phyloP scores from a whole-genome alignment of 78 protist species.

The Dictyostelium discoideum region dicty_2.7 NC_007091.3:562001-562500 shows the following conservation, averaged over 20 bases:
- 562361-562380: background rate
- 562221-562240: background rate
- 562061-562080: background rate
- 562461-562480: background rate
- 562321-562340: background rate
- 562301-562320: constrained; percentile 2
- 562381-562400: background rate
- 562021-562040: background rate
- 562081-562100: background rate
- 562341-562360: background rate
- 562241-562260: background rate
- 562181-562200: constrained; percentile 5
- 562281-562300: background rate
- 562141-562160: background rate
- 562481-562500: background rate
- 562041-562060: background rate
- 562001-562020: background rate
- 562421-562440: background rate
- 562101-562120: background rate
- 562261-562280: background rate
- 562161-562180: background rate
- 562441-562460: background rate
- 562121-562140: background rate
- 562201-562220: background rate
- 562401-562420: background rate